phyloP scores from a whole-genome alignment of 1,284 basidiomycete species.

The Hemileccinum hortonii region DNA sequence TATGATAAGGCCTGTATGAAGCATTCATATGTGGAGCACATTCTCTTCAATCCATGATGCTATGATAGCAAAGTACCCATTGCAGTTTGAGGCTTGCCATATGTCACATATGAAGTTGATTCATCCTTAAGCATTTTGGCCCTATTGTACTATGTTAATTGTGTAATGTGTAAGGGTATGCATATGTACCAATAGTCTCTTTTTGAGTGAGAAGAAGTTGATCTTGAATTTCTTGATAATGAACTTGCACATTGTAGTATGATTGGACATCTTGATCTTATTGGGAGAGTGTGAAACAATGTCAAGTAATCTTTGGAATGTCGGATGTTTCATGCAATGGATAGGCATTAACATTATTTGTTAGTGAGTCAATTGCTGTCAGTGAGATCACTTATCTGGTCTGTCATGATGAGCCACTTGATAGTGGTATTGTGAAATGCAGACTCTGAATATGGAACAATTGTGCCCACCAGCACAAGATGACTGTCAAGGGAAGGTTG shows the following conservation, averaged over 20 bases:
- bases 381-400: slow-evolving; percentile 25
- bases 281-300: too few species aligned
- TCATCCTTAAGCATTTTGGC: neutral
- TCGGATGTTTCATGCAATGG: too few species aligned
- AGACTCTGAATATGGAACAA: slow-evolving; percentile 17
- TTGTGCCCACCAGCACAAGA: neutral
- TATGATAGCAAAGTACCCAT: slow-evolving; percentile 1
- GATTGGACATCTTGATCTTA: too few species aligned
- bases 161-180: neutral
- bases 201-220: neutral
- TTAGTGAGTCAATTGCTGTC: neutral
- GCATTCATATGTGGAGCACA: neutral
- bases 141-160: neutral
- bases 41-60: neutral
- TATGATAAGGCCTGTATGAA: neutral
- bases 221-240: too few species aligned
- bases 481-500: slow-evolving; percentile 7
- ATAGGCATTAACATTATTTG: too few species aligned
- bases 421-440: slow-evolving; percentile 21
- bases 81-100: slow-evolving; percentile 1
- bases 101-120: neutral
- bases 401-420: slow-evolving; percentile 29
- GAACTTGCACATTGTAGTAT: too few species aligned
- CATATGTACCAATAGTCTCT: too few species aligned
- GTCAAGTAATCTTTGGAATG: too few species aligned